These are phyloP conservation scores for Hyphopichia buzzinii DNA, from an alignment of 1,139 yeast species.

Conservation along the genomic window DNA sequence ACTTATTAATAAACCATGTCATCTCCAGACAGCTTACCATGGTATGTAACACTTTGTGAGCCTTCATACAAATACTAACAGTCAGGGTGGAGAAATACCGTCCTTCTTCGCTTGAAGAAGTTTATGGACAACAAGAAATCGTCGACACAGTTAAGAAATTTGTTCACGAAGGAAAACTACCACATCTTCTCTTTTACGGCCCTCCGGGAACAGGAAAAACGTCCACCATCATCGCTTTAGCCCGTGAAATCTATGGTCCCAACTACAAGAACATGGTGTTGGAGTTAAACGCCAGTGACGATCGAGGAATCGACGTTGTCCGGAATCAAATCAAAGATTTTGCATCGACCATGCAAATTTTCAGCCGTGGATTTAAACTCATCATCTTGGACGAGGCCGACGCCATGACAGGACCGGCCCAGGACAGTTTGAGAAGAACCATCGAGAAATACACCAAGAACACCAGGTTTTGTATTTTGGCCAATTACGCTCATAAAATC, in stretches of 20 bases:
- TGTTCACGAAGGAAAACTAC: slow-evolving; percentile 78
- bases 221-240: slow-evolving; percentile 87
- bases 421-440: slow-evolving; percentile 86
- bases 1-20: background rate
- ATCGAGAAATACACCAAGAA: slow-evolving; percentile 94
- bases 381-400: slow-evolving; percentile 97
- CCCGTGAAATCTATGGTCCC: slow-evolving; percentile 86
- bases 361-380: slow-evolving; percentile 75
- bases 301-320: slow-evolving; percentile 84
- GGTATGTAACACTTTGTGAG: slow-evolving; percentile 27
- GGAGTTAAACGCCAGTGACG: slow-evolving; percentile 86
- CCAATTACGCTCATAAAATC: slow-evolving; percentile 92
- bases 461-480: slow-evolving; percentile 93
- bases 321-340: slow-evolving; percentile 81
- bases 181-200: slow-evolving; percentile 89
- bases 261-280: slow-evolving; percentile 85
- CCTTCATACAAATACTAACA: slow-evolving; percentile 18
- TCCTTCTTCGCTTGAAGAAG: slow-evolving; percentile 79
- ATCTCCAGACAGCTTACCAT: slow-evolving; percentile 27
- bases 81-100: slow-evolving; percentile 92
- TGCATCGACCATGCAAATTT: slow-evolving; percentile 90
- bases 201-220: slow-evolving; percentile 99
- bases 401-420: slow-evolving; percentile 95
- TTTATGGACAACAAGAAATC: slow-evolving; percentile 87
- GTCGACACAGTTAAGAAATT: slow-evolving; percentile 80